Evolutionary conservation across 495 filamentous ascomycete genomes (phyloP), one percentile per base, ranked within the genome.

Genomic region (Aspergillus incahuasiensis): DNA sequence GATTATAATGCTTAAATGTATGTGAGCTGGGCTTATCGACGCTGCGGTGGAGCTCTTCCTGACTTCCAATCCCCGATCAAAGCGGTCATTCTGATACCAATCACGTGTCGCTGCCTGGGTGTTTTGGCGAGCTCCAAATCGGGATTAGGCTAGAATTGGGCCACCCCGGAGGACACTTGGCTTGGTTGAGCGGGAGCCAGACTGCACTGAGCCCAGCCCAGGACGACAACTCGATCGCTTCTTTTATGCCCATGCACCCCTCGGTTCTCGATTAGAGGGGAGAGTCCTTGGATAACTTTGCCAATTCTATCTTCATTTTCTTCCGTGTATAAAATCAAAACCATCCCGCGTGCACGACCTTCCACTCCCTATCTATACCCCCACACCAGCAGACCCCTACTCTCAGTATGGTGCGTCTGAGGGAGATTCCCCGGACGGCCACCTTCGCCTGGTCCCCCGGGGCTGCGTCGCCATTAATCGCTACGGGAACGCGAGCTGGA

Each of bases 381-480:
- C 48, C 50, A 20, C 46, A 51, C 48, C 49, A 52, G 24, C 19
- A 46, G 28, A 32, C 45, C 41, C 43, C 34, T 30, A 30, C 57
- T 56, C 47, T 64, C 77, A 86, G 65, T 68, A 99, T 99, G 94
- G 92, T 95, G 64, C 86, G 89, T 71, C 78, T 97, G 73, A 83
- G 92, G 77, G 91, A 97, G 75, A 92, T 99, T 67, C 88, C 91
- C 65, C 82, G 94, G 74, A 97, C 94, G 55, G 92, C 92, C 71
- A 89, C 92, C 64, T 97, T 99, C 66, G 90, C 95, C 56, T 99
- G 94, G 92, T 94, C 91, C 57, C 87, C 91, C 13, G 86, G 86
- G 52, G 71, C 88, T 41, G 76, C 79, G 32, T 78, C 81, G 54
- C 90, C 91, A 60, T 80, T 95, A 62, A 78, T 99, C 52, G 92